Base-by-base conservation (phyloP, 176 grass and related monocot genomes). In the Microstegium vimineum region DNA sequence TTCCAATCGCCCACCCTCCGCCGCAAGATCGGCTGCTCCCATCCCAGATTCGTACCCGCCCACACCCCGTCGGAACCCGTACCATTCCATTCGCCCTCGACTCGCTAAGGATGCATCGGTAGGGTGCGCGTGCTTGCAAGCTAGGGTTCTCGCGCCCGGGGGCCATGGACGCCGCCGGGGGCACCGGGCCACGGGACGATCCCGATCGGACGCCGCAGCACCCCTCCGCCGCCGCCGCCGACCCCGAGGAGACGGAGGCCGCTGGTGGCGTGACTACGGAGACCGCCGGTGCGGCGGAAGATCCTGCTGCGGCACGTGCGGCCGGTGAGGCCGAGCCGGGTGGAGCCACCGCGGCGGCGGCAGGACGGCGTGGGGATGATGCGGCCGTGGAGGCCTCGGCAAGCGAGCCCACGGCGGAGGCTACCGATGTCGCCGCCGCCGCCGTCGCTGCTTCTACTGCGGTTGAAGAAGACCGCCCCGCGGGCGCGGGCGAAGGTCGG, bases 121-220 rank as follows among this genome's bases (percentile, higher is more conserved):
- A 87, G 79, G 37, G 4, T n/a, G n/a, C n/a, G n/a, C 51, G 1
- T 15, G 65, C 46, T 68, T 8, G 66, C 28, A 57, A 38, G 75
- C 86, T 88, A 83, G 86, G 81, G 86, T 83, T 88, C 66, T 79
- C 68, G 81, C 31, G 17, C 12, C 40, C 17, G 79, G 27, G 20
- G 9, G 22, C 68, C 51, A 36, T 84, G 81, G n/a, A 73, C 65
- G 43, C 23, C 65, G 66, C 23, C 41, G 72, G 10, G 37, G 36
- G 68, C 49, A 62, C 17, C 12, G 38, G 5, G 60, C 12, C 12
- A 1, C 11, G 5, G 26, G 36, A 15, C 40, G 76, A 8, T 20
- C 36, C 83, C 6, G 78, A 59, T 77, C 83, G 22, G 77, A 5
- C 8, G 9, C 43, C 8, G 52, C 52, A 3, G n/a, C n/a, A 0